Evolutionary conservation across 2,329 filamentous ascomycete species (phyloP), one percentile per base, ranked within the genome.

Genomic region (Botryotinia globosa): DNA sequence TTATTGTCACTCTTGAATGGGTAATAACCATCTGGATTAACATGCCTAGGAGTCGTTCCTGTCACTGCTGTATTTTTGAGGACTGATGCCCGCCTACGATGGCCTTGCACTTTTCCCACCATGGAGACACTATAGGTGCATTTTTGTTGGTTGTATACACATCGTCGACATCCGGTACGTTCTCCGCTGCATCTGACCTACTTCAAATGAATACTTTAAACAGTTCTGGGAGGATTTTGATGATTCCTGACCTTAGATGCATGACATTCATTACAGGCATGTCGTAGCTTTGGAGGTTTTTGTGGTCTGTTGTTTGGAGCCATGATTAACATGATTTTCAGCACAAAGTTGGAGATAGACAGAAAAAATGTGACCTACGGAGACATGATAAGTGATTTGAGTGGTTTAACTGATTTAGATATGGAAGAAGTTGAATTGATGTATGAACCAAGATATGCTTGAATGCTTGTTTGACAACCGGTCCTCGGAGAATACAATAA

Each of bases 201-300:
- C 22, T 71, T 18, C 12, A 25, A 71, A 63, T 71, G 58, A 71
- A 29, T 64, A 45, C 4, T 61, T 48, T 37, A 14, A 14, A 39
- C 16, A 9, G 18, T n/a, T 51, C 20, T 14, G 22, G 34, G 44
- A 22, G 29, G 54, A 25, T 20, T 3, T 48, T 32, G 4, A 63
- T 54, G 18, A 4, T 51, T 29, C 25, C 58, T 64, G 18, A 71
- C 69, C 58, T 71, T 71, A 16, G 69, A 64, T 20, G 69, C 39
- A 71, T 71, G 69, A 20, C 69, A 71, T 71, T 64, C 58, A 71
- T 71, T 71, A 45, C 69, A 71, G 51, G 69, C 69, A 62, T 71
- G 69, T 51, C 69, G 25, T 39, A 71, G 44, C 69, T 71, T 71
- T 37, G 58, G 69, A 32, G 69, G 69, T 25, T 39, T 63, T 25